Conservation (phyloP, 805 yeast genomes). For the Yueomyces sinensis region DNA sequence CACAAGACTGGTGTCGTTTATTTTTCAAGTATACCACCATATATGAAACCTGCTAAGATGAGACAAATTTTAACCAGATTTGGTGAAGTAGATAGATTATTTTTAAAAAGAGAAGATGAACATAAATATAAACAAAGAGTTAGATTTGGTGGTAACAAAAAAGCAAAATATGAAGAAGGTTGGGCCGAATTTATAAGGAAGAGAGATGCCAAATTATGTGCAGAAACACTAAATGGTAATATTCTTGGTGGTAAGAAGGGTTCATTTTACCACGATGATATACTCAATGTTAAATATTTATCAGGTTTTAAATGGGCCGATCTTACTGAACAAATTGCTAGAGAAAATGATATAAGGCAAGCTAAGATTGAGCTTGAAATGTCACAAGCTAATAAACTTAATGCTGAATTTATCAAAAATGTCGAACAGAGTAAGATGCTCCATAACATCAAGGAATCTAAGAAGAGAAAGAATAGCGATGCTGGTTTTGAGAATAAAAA, state of each 20-base stretch:
- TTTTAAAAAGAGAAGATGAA: slow-evolving; percentile 74
- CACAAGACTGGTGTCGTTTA: slow-evolving; percentile 85
- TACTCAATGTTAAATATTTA: slow-evolving; percentile 78
- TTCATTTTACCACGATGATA: slow-evolving; percentile 84
- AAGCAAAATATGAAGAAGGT: slow-evolving; percentile 79
- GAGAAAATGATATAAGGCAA: slow-evolving; percentile 80
- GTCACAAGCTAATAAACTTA: slow-evolving; percentile 76
- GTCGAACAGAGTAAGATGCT: slow-evolving; percentile 81
- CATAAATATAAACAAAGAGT: slow-evolving; percentile 51
- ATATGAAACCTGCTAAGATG: slow-evolving; percentile 89
- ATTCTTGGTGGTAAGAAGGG: slow-evolving; percentile 87
- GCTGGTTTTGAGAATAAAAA: slow-evolving; percentile 14
- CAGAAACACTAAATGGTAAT: slow-evolving; percentile 75
- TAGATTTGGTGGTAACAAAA: slow-evolving; percentile 85
- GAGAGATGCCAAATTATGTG: slow-evolving; percentile 79
- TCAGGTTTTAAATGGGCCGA: slow-evolving; percentile 93
- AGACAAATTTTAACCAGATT: slow-evolving; percentile 69
- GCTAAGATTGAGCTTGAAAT: slow-evolving; percentile 79
- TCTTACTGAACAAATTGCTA: slow-evolving; percentile 82
- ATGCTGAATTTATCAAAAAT: slow-evolving; percentile 69
- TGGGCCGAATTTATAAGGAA: slow-evolving; percentile 90
- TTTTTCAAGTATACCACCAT: slow-evolving; percentile 83
- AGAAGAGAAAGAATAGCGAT: slow-evolving; percentile 16
- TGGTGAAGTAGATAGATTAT: slow-evolving; percentile 80
- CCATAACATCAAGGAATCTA: slow-evolving; percentile 37